Percentiles rank a stretch among this genome's conserved stretches.
Evolutionary conservation across 176 grass and related monocot genomes (phyloP).

Genomic region (Bromus sterilis): DNA sequence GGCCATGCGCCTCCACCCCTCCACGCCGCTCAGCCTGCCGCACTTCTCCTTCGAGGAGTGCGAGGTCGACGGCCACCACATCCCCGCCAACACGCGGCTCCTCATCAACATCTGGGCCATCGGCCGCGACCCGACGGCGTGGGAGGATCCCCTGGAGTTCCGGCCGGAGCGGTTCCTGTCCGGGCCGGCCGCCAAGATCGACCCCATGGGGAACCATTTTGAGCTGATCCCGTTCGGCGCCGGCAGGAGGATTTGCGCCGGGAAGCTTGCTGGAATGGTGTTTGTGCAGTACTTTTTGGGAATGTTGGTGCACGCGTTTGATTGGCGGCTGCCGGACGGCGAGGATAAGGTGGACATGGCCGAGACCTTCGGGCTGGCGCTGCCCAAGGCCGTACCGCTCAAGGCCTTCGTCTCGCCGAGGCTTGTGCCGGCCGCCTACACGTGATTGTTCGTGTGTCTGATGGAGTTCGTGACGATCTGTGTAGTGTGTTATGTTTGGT

Average conservation of each 20-base stretch:
- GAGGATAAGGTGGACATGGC: conserved; percentile 51
- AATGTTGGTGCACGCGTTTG: conserved; percentile 53
- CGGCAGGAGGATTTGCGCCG: conserved; percentile 67
- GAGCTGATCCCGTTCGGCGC: conserved; percentile 88
- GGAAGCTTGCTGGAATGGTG: conserved; percentile 72
- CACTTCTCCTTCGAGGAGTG: conserved; percentile 77
- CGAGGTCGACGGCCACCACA: conserved; percentile 38
- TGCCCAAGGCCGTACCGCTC: conserved; percentile 68
- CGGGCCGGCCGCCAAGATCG: conserved; percentile 17
- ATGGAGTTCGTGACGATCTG: no score
- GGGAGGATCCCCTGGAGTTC: conserved; percentile 58
- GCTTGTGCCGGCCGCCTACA: conserved; percentile 17
- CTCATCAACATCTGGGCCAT: conserved; percentile 84
- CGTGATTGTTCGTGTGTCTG: neutral
- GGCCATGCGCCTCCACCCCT: conserved; percentile 66
- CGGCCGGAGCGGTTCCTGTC: conserved; percentile 62
- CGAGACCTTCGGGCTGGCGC: conserved; percentile 60
- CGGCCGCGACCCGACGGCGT: conserved; percentile 50
- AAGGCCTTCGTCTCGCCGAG: conserved; percentile 37
- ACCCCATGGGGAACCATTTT: conserved; percentile 65
- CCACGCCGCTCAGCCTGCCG: conserved; percentile 68
- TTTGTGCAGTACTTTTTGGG: conserved; percentile 83
- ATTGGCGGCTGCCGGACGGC: conserved; percentile 55
- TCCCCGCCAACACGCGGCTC: conserved; percentile 54
- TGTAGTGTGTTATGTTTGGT: no score